These are phyloP conservation scores for Thyridium curvatum DNA, from an alignment of 2,329 filamentous ascomycete species.

Conservation along the genomic window DNA sequence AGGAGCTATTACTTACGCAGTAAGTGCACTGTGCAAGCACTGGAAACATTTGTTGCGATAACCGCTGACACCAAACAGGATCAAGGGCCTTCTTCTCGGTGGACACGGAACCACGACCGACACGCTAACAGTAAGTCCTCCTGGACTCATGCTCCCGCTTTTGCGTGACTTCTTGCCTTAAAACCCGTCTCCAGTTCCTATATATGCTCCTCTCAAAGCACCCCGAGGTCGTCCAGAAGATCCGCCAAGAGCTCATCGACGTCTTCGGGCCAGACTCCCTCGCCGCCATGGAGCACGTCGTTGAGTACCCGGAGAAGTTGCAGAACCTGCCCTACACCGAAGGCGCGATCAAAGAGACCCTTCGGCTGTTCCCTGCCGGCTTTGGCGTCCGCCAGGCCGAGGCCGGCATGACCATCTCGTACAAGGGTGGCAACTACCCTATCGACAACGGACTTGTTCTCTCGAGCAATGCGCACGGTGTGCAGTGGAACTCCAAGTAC, in stretches of 20 bases:
- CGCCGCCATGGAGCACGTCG: too few relatives aligned
- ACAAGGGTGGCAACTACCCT: background rate
- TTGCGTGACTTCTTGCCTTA: too few relatives aligned
- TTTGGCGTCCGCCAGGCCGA: conserved; percentile 7
- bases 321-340: conserved; percentile 6
- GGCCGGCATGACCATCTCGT: conserved; percentile 5
- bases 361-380: conserved; percentile 9
- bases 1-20: conserved; percentile 13
- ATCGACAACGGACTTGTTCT: background rate
- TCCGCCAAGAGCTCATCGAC: too few relatives aligned
- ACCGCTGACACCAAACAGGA: conserved; percentile 9
- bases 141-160: too few relatives aligned
- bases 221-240: too few relatives aligned
- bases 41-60: too few relatives aligned
- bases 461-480: conserved; percentile 1
- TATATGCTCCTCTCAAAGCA: too few relatives aligned
- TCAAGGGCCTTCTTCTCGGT: conserved; percentile 17
- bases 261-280: too few relatives aligned
- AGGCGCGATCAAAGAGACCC: conserved; percentile 9
- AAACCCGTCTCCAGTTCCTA: too few relatives aligned
- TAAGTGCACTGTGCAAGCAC: too few relatives aligned
- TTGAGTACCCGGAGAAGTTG: too few relatives aligned
- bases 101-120: conserved; percentile 18
- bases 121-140: background rate
- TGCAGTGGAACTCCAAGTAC: conserved; percentile 12